Percentiles rank a stretch among this genome's conserved stretches.
Conservation (phyloP, 208 protist genomes). For the Trypanosoma cruzi region DNA sequence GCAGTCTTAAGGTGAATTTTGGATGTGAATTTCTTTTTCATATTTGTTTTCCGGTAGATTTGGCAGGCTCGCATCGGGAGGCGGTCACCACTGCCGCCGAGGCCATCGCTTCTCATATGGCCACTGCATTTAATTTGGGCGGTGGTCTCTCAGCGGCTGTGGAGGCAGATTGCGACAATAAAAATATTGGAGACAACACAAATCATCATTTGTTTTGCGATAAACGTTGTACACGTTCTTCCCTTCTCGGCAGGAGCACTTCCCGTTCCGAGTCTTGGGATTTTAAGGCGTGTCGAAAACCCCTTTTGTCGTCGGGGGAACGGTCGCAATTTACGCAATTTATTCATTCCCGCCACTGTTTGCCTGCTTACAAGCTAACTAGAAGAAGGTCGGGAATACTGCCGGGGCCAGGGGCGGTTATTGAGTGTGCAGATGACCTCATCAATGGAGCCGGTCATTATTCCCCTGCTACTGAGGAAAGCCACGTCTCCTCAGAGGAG, state of each 20-base stretch:
- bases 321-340: neutral
- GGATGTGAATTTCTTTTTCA: slow-evolving; percentile 39
- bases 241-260: neutral
- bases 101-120: neutral
- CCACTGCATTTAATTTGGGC: neutral
- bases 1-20: slow-evolving; percentile 31
- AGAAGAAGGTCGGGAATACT: neutral
- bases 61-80: neutral
- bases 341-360: slow-evolving; percentile 4
- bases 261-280: neutral
- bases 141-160: neutral
- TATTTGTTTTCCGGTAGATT: neutral
- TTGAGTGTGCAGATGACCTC: neutral
- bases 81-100: neutral
- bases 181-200: neutral
- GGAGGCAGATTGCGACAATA: neutral
- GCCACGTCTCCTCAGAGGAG: slow-evolving; percentile 2
- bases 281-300: neutral
- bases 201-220: neutral
- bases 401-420: neutral
- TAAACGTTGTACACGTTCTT: neutral
- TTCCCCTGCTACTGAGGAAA: neutral
- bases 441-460: neutral
- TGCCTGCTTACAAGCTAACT: slow-evolving; percentile 29
- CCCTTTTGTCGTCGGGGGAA: neutral